Base-by-base conservation (phyloP, 306 rosid species). In the Castanea crenata region DNA sequence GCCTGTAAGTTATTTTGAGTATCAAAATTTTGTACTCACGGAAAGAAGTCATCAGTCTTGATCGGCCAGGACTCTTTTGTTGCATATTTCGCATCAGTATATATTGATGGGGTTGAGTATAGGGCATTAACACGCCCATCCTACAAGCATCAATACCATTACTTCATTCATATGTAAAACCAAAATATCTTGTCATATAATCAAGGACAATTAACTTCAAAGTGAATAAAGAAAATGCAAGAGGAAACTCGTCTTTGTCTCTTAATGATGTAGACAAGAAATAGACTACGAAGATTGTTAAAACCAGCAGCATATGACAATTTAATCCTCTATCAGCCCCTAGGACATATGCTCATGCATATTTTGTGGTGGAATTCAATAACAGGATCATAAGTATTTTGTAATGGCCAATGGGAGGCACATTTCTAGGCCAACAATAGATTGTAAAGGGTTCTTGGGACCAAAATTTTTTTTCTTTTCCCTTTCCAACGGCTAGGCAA, bases 91-190 rank as follows among this genome's bases (percentile, higher is more conserved):
- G 97, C 95, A 76, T 94, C 98, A 4, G 98, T 92, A 74, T 94
- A 94, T 61, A 90, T 87, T 41, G 98, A 94, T 51, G 98, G 98
- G 55, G 96, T 90, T 2, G 97, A 94, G 82, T 92, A 94, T 6
- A 94, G 63, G n/a, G 97, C 98, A 84, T 94, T 86, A 71, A 94
- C 92, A n/a, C 97, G 90, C 31, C 96, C 97, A 79, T 92, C 98
- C 98, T 94, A 76, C 76, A 72, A 67, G 27, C 5, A 67, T 10
- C 27, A n/a, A 59, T 59, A 4, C 32, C 32, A 23, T 59, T 21
- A 59, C 65, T 23, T 59, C 65, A 59, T 4, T 8, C 4, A 59
- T 59, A 23, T 20, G 35, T 32, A 67, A 44, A 67, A 67, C n/a
- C 23, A 67, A 31, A 14, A 29, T 8, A 7, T 67, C 20, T 19